Base-by-base conservation (phyloP, 2,329 filamentous ascomycete species). In the Pseudogymnoascus sp. region DNA sequence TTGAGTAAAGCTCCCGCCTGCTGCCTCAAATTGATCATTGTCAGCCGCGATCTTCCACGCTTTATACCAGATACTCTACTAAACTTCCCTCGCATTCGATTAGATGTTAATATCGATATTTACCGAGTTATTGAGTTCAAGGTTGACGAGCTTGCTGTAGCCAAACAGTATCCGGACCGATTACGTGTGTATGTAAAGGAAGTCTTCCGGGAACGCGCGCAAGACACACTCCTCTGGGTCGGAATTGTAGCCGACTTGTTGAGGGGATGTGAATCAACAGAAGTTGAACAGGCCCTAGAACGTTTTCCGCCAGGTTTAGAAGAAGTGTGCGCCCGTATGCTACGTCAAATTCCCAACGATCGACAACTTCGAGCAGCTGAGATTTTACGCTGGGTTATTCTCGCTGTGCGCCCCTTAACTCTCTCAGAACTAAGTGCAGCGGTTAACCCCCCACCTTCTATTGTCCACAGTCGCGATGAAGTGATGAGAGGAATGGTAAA, bases 221-320 rank as follows among this genome's bases (percentile, higher is more conserved):
- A 70, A 57, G 70, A 69, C 3, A 73, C 69, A 45, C 73, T 72
- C 52, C 64, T 73, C 6, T 74, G 68, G 71, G 66, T 69, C 18
- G 61, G 59, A 39, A 45, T 66, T 45, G 64, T 61, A 30, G 61
- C 61, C 2, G 48, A 62, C 19, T 59, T 35, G 18, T 41, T 66
- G n/a, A 55, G 30, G 34, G 61, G 60, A 59, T 62, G 61, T 15
- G 61, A 26, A 48, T 9, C 38, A 8, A 35, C 59, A 2, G 59
- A 65, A 58, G 59, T 67, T 13, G 59, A 68, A 45, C 56, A 65
- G 2, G 66, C 65, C 0, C 60, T 72, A 10, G 8, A 35, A 15
- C 23, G 28, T 8, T 58, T 70, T 12, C 69, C 68, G 28, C 56
- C 38, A 15, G 67, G 68, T 1, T 63, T 72, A n/a, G 61, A 63